These are phyloP conservation scores for Ceratocystis harringtonii DNA, from an alignment of 2,329 filamentous ascomycete genomes.

Conservation along the genomic window DNA sequence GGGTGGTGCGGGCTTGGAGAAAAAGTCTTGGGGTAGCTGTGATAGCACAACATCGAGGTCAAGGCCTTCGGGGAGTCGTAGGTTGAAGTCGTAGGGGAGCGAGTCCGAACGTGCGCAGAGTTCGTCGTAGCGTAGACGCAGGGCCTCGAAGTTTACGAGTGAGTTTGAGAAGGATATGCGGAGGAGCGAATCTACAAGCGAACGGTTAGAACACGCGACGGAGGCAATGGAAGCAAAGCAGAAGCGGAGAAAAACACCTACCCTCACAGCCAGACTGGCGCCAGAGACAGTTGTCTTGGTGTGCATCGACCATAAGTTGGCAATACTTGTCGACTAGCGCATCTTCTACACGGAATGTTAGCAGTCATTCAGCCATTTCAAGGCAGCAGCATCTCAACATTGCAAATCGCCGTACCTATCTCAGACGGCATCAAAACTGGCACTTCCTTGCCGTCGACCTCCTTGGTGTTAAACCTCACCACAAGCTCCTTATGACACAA, in stretches of 20 bases:
- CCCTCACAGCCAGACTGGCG: constrained; percentile 73
- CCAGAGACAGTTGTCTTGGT: constrained; percentile 77
- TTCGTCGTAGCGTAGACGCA: constrained; percentile 52
- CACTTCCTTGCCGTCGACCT: constrained; percentile 40
- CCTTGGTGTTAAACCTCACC: constrained; percentile 56
- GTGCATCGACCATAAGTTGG: constrained; percentile 56
- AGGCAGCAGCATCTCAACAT: background rate
- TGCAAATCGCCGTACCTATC: constrained; percentile 29
- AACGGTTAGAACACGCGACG: constrained; percentile 8
- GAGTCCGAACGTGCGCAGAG: constrained; percentile 39
- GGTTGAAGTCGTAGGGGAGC: constrained; percentile 46
- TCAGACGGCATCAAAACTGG: constrained; percentile 42
- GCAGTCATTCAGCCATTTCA: background rate
- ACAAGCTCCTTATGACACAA: constrained; percentile 74
- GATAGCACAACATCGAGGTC: constrained; percentile 35
- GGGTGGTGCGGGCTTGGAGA: constrained; percentile 29
- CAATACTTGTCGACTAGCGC: constrained; percentile 64
- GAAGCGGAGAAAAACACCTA: constrained; percentile 25
- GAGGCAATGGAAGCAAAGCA: background rate
- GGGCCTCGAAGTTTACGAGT: constrained; percentile 38
- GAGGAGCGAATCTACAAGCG: constrained; percentile 38
- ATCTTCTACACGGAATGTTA: constrained; percentile 30
- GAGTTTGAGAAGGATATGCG: constrained; percentile 50
- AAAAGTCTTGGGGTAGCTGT: constrained; percentile 41
- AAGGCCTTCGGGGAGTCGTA: constrained; percentile 40